Evolutionary conservation across 331 rosid species (phyloP).

Genomic region (Prunus yedoensis): DNA sequence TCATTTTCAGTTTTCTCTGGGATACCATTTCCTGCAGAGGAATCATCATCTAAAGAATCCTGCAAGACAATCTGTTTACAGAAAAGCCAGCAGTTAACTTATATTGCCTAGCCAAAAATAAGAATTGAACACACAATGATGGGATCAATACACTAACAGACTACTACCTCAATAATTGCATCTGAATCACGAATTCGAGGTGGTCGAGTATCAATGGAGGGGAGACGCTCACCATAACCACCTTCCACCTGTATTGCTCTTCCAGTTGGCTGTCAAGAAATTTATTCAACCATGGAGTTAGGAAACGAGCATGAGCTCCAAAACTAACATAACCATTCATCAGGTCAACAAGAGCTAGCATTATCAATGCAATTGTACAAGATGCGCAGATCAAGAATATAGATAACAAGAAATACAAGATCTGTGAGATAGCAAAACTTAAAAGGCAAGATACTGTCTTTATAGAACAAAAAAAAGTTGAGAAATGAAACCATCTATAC

Average conservation of each 20-base stretch:
- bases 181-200: constrained; percentile 95
- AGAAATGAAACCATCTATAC: constrained; percentile 17
- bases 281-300: background rate
- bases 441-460: background rate
- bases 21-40: constrained; percentile 56
- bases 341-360: background rate
- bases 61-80: constrained; percentile 85
- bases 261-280: constrained; percentile 82
- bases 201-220: constrained; percentile 94
- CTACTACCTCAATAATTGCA: constrained; percentile 91
- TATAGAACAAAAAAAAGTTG: background rate
- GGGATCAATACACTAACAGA: constrained; percentile 12
- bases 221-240: constrained; percentile 95
- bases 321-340: background rate
- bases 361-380: background rate
- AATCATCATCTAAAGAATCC: constrained; percentile 77
- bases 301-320: too few relatives aligned
- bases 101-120: constrained; percentile 12
- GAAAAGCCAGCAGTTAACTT: constrained; percentile 31
- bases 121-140: constrained; percentile 5
- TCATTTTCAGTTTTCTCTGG: constrained; percentile 61
- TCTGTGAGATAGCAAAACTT: background rate
- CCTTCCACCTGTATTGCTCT: constrained; percentile 99
- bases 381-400: background rate
- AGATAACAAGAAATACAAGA: background rate